A percentile compares a stretch with the other conserved stretches of the same genome.
phyloP scores from a whole-genome alignment of 352 stramenopile species.

The Globisporangium radiosum region DNA sequence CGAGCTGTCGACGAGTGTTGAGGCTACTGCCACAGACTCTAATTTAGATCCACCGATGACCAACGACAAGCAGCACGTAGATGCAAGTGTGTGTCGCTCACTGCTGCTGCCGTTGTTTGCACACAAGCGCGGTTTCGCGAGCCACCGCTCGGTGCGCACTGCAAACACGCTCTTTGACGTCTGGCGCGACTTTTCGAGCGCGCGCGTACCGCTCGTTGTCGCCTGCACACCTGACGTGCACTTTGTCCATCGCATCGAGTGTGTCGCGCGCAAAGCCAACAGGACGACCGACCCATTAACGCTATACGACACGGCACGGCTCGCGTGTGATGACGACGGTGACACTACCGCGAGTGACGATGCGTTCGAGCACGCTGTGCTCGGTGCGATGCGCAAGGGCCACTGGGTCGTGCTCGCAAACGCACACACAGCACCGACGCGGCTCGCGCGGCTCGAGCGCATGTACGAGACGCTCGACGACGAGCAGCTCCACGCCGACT shows the following conservation, averaged over 20 bases:
- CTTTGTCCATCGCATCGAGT: slow-evolving; percentile 26
- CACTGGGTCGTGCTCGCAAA: slow-evolving; percentile 50
- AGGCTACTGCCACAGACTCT: too few relatives aligned
- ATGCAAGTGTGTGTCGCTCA: background rate
- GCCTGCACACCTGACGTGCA: slow-evolving; percentile 21
- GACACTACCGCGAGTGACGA: slow-evolving; percentile 1
- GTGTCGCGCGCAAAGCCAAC: slow-evolving; percentile 22
- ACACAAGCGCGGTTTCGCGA: too few relatives aligned
- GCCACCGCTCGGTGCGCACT: too few relatives aligned
- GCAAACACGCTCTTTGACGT: slow-evolving; percentile 13
- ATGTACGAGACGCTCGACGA: slow-evolving; percentile 28
- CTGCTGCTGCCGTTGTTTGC: too few relatives aligned
- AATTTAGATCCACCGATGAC: background rate
- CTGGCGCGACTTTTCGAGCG: slow-evolving; percentile 33
- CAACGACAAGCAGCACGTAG: background rate
- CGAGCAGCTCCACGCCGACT: slow-evolving; percentile 39
- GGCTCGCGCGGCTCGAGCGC: slow-evolving; percentile 16
- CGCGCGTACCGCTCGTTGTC: slow-evolving; percentile 26
- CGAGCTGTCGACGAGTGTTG: too few relatives aligned
- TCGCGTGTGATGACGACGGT: too few relatives aligned
- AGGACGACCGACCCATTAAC: slow-evolving; percentile 23
- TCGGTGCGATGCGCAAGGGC: slow-evolving; percentile 35
- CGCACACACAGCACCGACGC: slow-evolving; percentile 18
- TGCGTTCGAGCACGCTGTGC: slow-evolving; percentile 27
- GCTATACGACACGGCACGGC: background rate